phyloP scores from a whole-genome alignment of 2,329 filamentous ascomycete genomes.

The Zopfia rhizophila region DNA sequence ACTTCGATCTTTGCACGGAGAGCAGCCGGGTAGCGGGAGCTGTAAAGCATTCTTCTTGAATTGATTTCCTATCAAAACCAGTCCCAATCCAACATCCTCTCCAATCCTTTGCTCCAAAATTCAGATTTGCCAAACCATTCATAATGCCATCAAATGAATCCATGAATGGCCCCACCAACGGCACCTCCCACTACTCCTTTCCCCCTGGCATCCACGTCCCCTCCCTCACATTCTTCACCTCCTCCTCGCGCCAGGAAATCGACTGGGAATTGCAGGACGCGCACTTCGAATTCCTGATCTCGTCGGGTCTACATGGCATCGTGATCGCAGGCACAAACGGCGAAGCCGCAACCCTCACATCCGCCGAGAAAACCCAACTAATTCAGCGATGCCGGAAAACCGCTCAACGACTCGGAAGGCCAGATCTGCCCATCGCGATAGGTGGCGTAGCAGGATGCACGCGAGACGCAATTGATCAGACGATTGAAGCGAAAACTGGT shows the following conservation, averaged over 20 bases:
- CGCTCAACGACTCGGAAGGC: slow-evolving; percentile 44
- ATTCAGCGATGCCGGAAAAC: slow-evolving; percentile 52
- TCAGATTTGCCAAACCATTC: slow-evolving; percentile 2
- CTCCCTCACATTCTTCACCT: slow-evolving; percentile 65
- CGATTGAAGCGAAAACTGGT: slow-evolving; percentile 48
- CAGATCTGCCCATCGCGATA: slow-evolving; percentile 53
- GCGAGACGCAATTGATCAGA: slow-evolving; percentile 54
- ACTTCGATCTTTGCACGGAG: no score
- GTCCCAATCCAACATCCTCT: no score
- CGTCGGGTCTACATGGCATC: slow-evolving; percentile 63
- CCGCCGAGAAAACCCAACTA: slow-evolving; percentile 53
- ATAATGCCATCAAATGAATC: slow-evolving; percentile 43
- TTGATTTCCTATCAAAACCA: no score
- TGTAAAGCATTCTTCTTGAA: no score
- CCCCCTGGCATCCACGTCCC: slow-evolving; percentile 68
- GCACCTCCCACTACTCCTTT: slow-evolving; percentile 37
- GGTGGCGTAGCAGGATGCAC: slow-evolving; percentile 55
- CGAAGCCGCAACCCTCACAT: slow-evolving; percentile 55
- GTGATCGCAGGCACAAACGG: slow-evolving; percentile 59
- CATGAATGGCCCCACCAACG: background rate
- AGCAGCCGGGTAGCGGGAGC: no score
- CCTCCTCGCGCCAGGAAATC: slow-evolving; percentile 61
- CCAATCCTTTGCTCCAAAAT: no score
- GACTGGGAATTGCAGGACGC: slow-evolving; percentile 66
- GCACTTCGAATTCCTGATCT: slow-evolving; percentile 65